Conservation (phyloP, 2,329 filamentous ascomycete species). For the Parastagonospora nodorum region DNA sequence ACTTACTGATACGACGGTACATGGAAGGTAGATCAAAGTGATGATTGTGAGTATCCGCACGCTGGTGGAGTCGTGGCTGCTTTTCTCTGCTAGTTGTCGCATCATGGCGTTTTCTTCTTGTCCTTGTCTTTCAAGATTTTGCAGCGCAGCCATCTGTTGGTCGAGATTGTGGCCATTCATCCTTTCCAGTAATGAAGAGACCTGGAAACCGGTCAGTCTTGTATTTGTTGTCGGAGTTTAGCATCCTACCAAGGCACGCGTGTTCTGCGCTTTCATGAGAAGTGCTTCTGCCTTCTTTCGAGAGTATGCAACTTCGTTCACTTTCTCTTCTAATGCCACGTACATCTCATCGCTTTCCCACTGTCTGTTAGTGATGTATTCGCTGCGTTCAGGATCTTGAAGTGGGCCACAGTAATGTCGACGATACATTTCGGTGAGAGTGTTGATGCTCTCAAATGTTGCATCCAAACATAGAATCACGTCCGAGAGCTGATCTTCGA, state of each 20-base stretch:
- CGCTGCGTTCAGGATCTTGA: neutral
- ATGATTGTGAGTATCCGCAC: constrained; percentile 31
- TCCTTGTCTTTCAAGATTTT: constrained; percentile 20
- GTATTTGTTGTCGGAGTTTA: neutral
- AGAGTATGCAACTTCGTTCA: neutral
- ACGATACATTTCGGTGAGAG: constrained; percentile 19
- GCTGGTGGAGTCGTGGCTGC: constrained; percentile 24
- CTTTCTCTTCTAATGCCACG: neutral
- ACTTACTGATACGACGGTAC: constrained; percentile 30
- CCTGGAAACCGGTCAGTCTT: constrained; percentile 1
- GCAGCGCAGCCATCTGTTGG: constrained; percentile 22
- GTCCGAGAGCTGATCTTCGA: constrained; percentile 25
- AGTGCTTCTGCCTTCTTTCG: neutral
- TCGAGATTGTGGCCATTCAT: constrained; percentile 22
- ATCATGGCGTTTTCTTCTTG: constrained; percentile 24
- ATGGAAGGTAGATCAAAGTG: constrained; percentile 30
- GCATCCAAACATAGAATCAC: constrained; percentile 25
- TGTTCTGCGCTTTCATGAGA: neutral
- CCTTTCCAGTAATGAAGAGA: constrained; percentile 24
- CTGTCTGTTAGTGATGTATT: constrained; percentile 9
- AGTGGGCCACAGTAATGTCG: constrained; percentile 6
- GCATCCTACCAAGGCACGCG: neutral
- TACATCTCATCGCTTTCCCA: neutral
- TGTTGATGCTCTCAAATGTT: constrained; percentile 20
- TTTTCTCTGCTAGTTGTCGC: constrained; percentile 28